A percentile compares a stretch with the other conserved stretches of the same genome.
Evolutionary conservation across 2,329 filamentous ascomycete genomes (phyloP).

Genomic region (Chrysoporthe deuterocubensis): DNA sequence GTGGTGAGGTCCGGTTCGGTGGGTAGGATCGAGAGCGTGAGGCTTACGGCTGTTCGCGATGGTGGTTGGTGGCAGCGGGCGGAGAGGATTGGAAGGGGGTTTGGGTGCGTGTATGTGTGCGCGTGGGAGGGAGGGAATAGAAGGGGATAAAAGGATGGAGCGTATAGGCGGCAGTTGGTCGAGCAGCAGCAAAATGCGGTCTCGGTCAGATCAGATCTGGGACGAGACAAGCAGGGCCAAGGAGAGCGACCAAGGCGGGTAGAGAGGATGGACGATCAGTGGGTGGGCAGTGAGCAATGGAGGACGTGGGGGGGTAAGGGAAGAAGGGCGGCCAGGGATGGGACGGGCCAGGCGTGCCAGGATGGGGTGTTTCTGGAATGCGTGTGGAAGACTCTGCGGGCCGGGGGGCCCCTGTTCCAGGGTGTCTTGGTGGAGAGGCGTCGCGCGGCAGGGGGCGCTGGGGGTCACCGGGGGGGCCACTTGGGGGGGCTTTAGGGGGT

Average conservation of each 20-base stretch:
- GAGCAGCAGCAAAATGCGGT: background rate
- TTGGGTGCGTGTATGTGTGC: no score
- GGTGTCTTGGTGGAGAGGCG: slow-evolving; percentile 4
- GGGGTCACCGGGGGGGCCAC: background rate
- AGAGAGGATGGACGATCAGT: slow-evolving; percentile 2
- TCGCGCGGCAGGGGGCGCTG: background rate
- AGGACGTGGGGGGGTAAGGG: slow-evolving; percentile 8
- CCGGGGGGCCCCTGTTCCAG: slow-evolving; percentile 16
- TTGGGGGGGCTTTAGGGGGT: background rate
- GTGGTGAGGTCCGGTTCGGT: background rate
- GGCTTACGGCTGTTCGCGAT: background rate
- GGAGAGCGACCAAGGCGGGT: background rate
- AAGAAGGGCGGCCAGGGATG: slow-evolving; percentile 9
- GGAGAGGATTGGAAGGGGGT: background rate
- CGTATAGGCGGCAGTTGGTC: slow-evolving; percentile 4
- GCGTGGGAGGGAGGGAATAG: background rate
- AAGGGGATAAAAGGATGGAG: background rate
- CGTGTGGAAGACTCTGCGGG: slow-evolving; percentile 26
- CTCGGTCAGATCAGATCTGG: slow-evolving; percentile 1
- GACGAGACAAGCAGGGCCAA: slow-evolving; percentile 3
- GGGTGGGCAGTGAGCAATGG: background rate
- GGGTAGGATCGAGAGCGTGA: background rate
- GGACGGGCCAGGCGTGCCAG: slow-evolving; percentile 7
- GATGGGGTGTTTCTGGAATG: slow-evolving; percentile 28
- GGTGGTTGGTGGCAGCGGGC: background rate